Base-by-base conservation (phyloP, 306 rosid species). In the Phaseolus lunatus region DNA sequence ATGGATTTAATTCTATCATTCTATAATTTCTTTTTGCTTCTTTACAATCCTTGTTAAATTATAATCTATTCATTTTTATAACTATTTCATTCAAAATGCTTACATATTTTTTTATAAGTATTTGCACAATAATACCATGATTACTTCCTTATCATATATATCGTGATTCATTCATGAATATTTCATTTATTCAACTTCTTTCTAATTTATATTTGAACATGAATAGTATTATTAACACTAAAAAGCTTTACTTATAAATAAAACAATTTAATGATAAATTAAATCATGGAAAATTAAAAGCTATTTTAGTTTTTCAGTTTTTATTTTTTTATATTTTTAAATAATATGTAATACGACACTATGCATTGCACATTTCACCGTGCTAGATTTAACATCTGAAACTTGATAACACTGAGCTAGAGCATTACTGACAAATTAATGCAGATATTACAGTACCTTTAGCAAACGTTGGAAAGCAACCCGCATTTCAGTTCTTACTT, bases 401-500 rank as follows among this genome's bases (percentile, higher is more conserved):
- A 70, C 44, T 50, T 50, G 29, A 43, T 26, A 57, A 15, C 33
- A 73, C 41, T 44, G 70, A 27, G 22, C 53, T 14, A 50, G 22
- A 39, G 65, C 65, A 49, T 33, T 35, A 29, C 12, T 3, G 50
- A 57, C 31, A 7, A 54, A 50, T 23, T 57, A 24, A 64, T n/a
- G 69, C 31, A 76, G 77, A 72, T 48, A 20, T 59, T 61, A 74
- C 19, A 27, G 78, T 87, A 93, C 98, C 98, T 93, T 93, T 57
- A 93, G 77, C 19, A 93, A 84, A 77, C 81, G 86, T 82, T 91
- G 97, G 73, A 93, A 80, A 39, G 96, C 89, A 73, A 78, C 89
- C 77, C 93, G 88, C 91, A 90, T 89, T 86, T 91, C 97, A 73
- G 85, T 86, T 87, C 95, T 87, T 78, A 89, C 96, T 86, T 88